Evolutionary conservation across 495 filamentous ascomycete species (phyloP), one percentile per base, ranked within the genome.

Genomic region (Penicillium macrosclerotiorum): DNA sequence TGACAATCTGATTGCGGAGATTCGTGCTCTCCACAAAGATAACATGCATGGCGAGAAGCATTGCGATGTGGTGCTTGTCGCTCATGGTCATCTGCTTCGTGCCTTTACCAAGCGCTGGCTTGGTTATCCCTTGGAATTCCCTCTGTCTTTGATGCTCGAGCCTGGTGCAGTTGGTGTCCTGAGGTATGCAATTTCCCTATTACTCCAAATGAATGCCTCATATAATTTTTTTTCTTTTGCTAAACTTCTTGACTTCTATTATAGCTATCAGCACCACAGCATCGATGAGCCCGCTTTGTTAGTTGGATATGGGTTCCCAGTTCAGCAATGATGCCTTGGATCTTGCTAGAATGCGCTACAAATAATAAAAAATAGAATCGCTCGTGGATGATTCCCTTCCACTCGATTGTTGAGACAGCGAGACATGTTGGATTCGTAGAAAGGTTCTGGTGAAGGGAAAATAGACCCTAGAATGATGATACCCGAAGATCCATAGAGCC

Each of bases 21-120:
- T 93, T 45, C 71, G 75, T 17, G 60, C 64, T 31, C 74, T 78
- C 45, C 86, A 74, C 13, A 56, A 49, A 23, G 49, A 47, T 16
- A 55, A 64, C 25, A 71, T 73, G 65, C 68, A 71, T 20, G 77
- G 75, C 22, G 66, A 72, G 33, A 74, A 74, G 32, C 67, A 69
- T 3, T 52, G 53, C 6, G 82, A 86, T 60, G 63, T 85, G n/a
- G 44, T 86, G 8, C 51, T 86, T 12, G 79, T 86, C 19, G 73
- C 84, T 2, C 89, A 94, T 59, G 89, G 89, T 2, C 89, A 89
- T 60, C 80, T 90, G 9, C 72, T 90, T 4, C 76, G 88, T 30
- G 85, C 84, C 0, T 92, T 94, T 59, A 81, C 81, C 6, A 88
- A 89, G 74, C 68, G 89, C 9, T 94, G 88, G 89, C 67, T 84